Conservation (phyloP, 352 stramenopile species). For the Globisporangium cystogenes region DNA sequence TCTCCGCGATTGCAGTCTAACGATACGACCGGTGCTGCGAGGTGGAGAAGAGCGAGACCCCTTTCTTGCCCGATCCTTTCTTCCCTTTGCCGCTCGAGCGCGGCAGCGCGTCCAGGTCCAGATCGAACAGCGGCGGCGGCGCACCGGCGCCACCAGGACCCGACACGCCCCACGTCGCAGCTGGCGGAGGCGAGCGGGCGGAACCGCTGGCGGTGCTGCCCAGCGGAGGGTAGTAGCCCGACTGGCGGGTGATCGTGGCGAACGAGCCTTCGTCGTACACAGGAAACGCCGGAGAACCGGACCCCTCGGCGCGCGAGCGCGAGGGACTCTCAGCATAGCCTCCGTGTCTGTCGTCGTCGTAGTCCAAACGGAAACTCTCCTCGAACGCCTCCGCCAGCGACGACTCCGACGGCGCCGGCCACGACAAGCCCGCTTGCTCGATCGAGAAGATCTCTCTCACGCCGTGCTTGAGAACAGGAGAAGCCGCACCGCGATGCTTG, state of each 20-base stretch:
- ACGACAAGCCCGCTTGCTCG: conserved; percentile 40
- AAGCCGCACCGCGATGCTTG: conserved; percentile 17
- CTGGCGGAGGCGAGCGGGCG: conserved; percentile 19
- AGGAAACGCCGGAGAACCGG: conserved; percentile 7
- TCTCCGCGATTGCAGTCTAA: conserved; percentile 13
- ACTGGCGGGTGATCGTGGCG: conserved; percentile 63
- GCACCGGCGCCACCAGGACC: conserved; percentile 7
- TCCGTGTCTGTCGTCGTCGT: conserved; percentile 11
- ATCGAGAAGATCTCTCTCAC: conserved; percentile 39
- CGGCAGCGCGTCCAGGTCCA: conserved; percentile 18
- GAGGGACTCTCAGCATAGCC: conserved; percentile 9
- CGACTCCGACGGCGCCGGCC: conserved; percentile 57
- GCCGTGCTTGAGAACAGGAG: conserved; percentile 21
- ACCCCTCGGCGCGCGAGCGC: conserved; percentile 2
- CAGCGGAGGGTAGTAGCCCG: conserved; percentile 65
- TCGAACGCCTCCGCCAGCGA: conserved; percentile 38
- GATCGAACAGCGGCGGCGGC: conserved; percentile 26
- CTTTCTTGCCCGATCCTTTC: conserved; percentile 62
- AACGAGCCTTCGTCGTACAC: conserved; percentile 51
- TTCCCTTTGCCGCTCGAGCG: conserved; percentile 25
- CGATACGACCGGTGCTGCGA: conserved; percentile 71
- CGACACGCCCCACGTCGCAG: conserved; percentile 43
- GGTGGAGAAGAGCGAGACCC: conserved; percentile 66
- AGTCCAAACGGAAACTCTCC: conserved; percentile 13
- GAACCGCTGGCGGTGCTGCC: conserved; percentile 13